These are phyloP conservation scores for Penicillium sp. DNA, from an alignment of 2,329 filamentous ascomycete species.

Conservation along the genomic window DNA sequence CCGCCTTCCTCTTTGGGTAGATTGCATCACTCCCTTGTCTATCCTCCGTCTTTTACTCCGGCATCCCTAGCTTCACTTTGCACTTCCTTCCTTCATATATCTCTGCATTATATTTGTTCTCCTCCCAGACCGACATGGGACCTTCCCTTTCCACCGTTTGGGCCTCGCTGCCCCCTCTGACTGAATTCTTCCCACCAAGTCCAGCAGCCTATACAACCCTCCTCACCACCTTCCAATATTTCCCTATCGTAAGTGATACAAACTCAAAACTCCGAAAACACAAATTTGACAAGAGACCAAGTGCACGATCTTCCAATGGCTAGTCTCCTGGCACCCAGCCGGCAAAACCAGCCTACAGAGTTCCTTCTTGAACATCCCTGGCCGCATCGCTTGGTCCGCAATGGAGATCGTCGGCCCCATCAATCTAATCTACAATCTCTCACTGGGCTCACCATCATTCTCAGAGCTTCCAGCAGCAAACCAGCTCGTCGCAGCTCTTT, in stretches of 20 bases:
- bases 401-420: slow-evolving; percentile 83
- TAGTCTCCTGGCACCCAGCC: slow-evolving; percentile 78
- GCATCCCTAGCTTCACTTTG: not conserved
- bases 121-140: slow-evolving; percentile 21
- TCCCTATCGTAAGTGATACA: slow-evolving; percentile 39
- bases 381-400: slow-evolving; percentile 78
- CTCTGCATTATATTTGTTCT: not conserved
- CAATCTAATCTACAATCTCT: slow-evolving; percentile 74
- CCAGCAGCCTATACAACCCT: slow-evolving; percentile 39
- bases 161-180: slow-evolving; percentile 25
- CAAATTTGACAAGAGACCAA: slow-evolving; percentile 37
- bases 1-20: slow-evolving; percentile 10
- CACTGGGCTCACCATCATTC: slow-evolving; percentile 58
- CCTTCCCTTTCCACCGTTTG: slow-evolving; percentile 21
- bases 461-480: slow-evolving; percentile 34
- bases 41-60: not conserved
- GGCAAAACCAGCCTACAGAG: slow-evolving; percentile 76
- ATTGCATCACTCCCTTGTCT: too few species aligned
- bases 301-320: slow-evolving; percentile 73
- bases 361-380: slow-evolving; percentile 79
- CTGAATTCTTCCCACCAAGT: slow-evolving; percentile 39
- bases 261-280: not conserved
- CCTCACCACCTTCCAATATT: slow-evolving; percentile 43
- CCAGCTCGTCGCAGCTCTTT: slow-evolving; percentile 38
- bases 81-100: not conserved